Evolutionary conservation across 2,329 filamentous ascomycete species (phyloP).

Genomic region (Fonsecaea monophora): DNA sequence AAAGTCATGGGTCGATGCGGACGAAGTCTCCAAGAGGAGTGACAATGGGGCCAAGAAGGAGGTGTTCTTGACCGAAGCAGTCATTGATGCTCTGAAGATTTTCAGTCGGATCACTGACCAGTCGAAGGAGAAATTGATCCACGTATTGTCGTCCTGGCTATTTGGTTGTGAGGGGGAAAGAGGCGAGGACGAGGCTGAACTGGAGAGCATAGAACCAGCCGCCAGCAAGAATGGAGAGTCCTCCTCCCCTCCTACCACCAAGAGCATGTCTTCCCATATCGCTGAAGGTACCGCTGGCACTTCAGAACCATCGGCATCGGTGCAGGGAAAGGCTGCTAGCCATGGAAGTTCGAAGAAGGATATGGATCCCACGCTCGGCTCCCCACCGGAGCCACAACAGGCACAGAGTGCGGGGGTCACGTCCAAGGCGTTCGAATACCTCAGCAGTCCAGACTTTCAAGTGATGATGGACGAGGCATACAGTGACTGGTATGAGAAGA

Average conservation of each 20-base stretch:
- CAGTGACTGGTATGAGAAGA: constrained; percentile 10
- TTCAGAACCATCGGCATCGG: neutral
- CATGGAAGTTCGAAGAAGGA: neutral
- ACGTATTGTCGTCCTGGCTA: constrained; percentile 2
- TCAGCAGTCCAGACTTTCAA: neutral
- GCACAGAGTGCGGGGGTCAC: neutral
- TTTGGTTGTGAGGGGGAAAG: neutral
- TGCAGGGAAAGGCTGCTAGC: neutral
- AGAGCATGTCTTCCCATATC: neutral
- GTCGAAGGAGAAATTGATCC: neutral
- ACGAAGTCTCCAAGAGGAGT: neutral
- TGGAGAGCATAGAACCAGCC: neutral
- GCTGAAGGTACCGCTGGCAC: neutral
- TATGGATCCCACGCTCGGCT: neutral
- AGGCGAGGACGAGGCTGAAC: neutral
- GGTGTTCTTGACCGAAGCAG: constrained; percentile 12
- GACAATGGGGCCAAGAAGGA: neutral
- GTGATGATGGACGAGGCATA: neutral
- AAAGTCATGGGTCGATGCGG: constrained; percentile 11
- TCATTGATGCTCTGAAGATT: constrained; percentile 7
- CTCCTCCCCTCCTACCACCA: neutral
- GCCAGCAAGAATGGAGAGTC: neutral
- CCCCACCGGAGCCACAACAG: neutral
- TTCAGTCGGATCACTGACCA: constrained; percentile 1
- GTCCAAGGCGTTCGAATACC: neutral